These are phyloP conservation scores for Mortierella sp. DNA, from an alignment of 371 early-diverging fungal species.

Conservation along the genomic window DNA sequence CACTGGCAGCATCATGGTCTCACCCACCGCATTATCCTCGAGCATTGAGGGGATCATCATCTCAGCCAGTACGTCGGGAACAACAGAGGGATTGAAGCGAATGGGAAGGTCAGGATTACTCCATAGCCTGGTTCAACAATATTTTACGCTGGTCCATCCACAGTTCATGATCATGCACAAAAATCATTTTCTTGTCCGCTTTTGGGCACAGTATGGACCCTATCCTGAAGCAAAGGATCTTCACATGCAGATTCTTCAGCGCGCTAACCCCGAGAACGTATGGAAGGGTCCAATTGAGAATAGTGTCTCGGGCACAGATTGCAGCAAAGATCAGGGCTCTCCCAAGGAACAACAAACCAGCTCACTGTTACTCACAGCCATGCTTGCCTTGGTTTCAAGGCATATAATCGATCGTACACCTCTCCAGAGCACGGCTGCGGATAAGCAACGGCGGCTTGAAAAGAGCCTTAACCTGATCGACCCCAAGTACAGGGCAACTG, in stretches of 20 bases:
- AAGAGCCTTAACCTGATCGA: constrained; percentile 15
- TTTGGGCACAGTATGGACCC: constrained; percentile 41
- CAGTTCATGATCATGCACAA: constrained; percentile 49
- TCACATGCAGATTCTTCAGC: constrained; percentile 17
- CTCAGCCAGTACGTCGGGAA: too few species aligned
- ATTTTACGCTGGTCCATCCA: constrained; percentile 43
- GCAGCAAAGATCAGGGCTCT: background rate
- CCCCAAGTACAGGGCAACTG: background rate
- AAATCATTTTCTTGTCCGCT: constrained; percentile 44
- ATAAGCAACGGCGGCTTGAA: constrained; percentile 26
- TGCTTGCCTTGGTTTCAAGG: constrained; percentile 44
- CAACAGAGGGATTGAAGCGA: constrained; percentile 10
- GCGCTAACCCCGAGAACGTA: constrained; percentile 4
- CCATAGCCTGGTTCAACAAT: constrained; percentile 47
- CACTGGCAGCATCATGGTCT: background rate
- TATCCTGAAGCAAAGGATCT: constrained; percentile 45
- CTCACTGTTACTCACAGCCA: constrained; percentile 34
- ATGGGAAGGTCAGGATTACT: constrained; percentile 31
- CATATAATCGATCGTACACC: constrained; percentile 37
- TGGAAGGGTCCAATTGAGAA: constrained; percentile 14
- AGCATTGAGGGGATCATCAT: background rate
- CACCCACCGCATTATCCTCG: background rate
- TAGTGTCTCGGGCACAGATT: background rate
- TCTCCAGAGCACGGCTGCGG: constrained; percentile 26
- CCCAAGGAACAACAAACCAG: background rate